Percentiles rank a stretch among this genome's conserved stretches.
These are phyloP conservation scores for Porpolomopsis calyptriformis DNA, from an alignment of 768 basidiomycete genomes.

Conservation along the genomic window DNA sequence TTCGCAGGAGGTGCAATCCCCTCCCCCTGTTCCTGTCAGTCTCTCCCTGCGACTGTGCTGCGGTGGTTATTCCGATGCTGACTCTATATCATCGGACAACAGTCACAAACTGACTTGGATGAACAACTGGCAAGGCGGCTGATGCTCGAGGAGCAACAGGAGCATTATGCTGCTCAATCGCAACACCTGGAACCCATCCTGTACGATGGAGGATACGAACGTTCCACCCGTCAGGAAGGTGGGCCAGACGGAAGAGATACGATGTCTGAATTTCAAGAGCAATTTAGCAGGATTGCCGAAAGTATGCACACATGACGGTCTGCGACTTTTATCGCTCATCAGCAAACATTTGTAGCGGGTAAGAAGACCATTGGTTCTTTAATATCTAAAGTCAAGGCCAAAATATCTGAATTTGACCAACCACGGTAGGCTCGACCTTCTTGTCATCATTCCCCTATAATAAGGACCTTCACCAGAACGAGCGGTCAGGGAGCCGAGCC, in stretches of 20 bases:
- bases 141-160: conserved; percentile 49
- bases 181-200: conserved; percentile 13
- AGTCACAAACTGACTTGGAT: conserved; percentile 63
- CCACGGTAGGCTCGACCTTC: conserved; percentile 21
- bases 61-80: not conserved
- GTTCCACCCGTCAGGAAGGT: conserved; percentile 5
- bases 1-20: not conserved
- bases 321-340: not conserved
- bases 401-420: conserved; percentile 74
- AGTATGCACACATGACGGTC: conserved; percentile 33
- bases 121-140: conserved; percentile 70
- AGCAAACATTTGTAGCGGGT: conserved; percentile 36
- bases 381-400: conserved; percentile 70
- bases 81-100: not conserved
- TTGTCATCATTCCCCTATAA: not conserved
- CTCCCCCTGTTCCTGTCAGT: conserved; percentile 5
- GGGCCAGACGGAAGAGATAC: conserved; percentile 32
- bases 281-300: conserved; percentile 68
- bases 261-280: conserved; percentile 61
- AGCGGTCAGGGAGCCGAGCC: conserved; percentile 2
- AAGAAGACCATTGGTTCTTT: conserved; percentile 69
- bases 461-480: not conserved
- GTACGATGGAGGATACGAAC: conserved; percentile 13
- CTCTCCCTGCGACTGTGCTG: too few species aligned
- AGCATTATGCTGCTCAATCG: conserved; percentile 28